Base-by-base conservation (phyloP, 352 stramenopile species). In the Pilasporangium apinafurcum region DNA sequence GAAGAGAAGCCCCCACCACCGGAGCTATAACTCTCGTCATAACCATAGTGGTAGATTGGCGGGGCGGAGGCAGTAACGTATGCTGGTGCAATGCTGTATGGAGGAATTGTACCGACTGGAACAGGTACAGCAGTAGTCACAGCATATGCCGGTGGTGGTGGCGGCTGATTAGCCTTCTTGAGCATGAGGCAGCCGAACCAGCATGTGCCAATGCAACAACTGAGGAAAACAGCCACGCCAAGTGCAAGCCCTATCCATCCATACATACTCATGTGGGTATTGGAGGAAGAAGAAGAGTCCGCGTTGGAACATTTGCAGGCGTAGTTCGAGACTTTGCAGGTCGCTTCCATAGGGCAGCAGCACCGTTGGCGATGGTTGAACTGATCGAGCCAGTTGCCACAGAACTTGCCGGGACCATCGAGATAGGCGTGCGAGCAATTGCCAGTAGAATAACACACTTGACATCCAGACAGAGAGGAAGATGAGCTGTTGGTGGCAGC, bases 361-460 rank as follows among this genome's bases (percentile, higher is more conserved):
- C 59, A 69, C 10, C 21, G 36, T 35, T 58, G 45, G 20, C 34
- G 45, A 20, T 61, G 37, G 22, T 34, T 59, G 2, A 22, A 17
- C 17, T 51, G 36, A 26, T 69, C 59, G 8, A 59, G 38, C 59
- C 59, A 69, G 17, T 61, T 28, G 35, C 47, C 51, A 31, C 59
- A 69, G 33, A 45, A 56, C 30, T 65, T 42, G 7, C 59, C 59
- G 0, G 59, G 55, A 0, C n/a, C 18, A 10, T 50, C 44, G 10
- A 48, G 32, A 22, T 62, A 65, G 9, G 59, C 54, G 13, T 42
- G 46, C 17, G 51, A 61, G 34, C 59, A 70, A 18, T 66, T 45
- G 2, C 48, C 43, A 1, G 29, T 37, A 5, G 27, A 25, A 8
- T 47, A 47, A 13, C 56, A 70, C 3, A 54, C 37, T 41, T 70